Evolutionary conservation across 352 stramenopile species (phyloP).

Genomic region (Phytophthora pseudosyringae): DNA sequence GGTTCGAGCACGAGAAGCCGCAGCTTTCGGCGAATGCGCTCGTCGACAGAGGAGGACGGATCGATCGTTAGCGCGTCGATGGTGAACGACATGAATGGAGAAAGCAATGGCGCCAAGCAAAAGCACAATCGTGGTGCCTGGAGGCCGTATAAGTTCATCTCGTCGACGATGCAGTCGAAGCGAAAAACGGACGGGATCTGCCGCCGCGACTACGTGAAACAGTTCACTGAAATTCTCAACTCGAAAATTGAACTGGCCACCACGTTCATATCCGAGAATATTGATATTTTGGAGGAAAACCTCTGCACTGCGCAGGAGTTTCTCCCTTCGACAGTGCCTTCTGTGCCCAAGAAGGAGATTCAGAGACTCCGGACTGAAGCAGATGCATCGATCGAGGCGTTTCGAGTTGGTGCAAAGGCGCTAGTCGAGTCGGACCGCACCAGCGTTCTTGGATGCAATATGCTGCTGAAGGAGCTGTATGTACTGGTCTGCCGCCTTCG

Average conservation of each 20-base stretch:
- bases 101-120: slow-evolving; percentile 28
- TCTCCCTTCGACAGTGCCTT: slow-evolving; percentile 58
- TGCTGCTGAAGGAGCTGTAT: slow-evolving; percentile 66
- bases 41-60: slow-evolving; percentile 64
- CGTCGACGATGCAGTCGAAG: slow-evolving; percentile 78
- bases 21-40: slow-evolving; percentile 58
- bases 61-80: slow-evolving; percentile 39
- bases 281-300: slow-evolving; percentile 80
- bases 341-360: slow-evolving; percentile 67
- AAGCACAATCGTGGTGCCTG: slow-evolving; percentile 46
- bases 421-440: slow-evolving; percentile 39
- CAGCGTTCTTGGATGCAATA: slow-evolving; percentile 76
- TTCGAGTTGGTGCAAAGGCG: slow-evolving; percentile 39
- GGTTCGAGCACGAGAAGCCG: slow-evolving; percentile 50
- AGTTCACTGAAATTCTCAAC: slow-evolving; percentile 53
- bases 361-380: slow-evolving; percentile 52
- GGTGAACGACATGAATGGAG: slow-evolving; percentile 36
- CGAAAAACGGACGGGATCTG: slow-evolving; percentile 44
- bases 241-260: slow-evolving; percentile 47
- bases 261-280: slow-evolving; percentile 63
- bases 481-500: slow-evolving; percentile 60
- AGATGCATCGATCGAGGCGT: slow-evolving; percentile 41
- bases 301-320: slow-evolving; percentile 62
- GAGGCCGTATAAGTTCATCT: slow-evolving; percentile 80
- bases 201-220: slow-evolving; percentile 58